Evolutionary conservation across 2,329 filamentous ascomycete genomes (phyloP).

Genomic region (Furcasterigmium furcatum): DNA sequence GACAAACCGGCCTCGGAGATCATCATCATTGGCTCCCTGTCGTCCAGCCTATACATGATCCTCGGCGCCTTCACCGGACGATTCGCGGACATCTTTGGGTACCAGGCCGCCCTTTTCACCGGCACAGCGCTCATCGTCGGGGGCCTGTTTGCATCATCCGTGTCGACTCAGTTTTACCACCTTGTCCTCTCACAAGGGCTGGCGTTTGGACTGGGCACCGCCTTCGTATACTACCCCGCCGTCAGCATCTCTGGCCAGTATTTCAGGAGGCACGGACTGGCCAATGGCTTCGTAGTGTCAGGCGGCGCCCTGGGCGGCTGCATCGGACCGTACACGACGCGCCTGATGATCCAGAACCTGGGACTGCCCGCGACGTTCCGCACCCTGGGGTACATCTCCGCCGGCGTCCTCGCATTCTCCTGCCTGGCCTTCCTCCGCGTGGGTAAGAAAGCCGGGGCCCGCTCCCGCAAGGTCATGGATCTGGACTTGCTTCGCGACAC

Average conservation of each 20-base stretch:
- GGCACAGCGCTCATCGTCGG: neutral
- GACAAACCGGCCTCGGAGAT: constrained; percentile 31
- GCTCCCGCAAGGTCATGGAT: neutral
- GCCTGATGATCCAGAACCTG: neutral
- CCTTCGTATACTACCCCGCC: neutral
- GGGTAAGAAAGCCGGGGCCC: neutral
- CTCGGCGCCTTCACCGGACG: neutral
- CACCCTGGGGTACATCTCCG: neutral
- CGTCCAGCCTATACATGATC: neutral
- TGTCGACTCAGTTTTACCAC: neutral
- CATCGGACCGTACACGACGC: neutral
- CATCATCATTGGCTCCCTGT: constrained; percentile 42
- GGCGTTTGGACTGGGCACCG: neutral
- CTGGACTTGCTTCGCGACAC: neutral
- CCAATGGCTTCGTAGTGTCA: neutral
- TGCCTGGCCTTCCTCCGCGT: neutral
- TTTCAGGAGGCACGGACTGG: neutral
- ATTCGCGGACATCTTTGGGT: neutral
- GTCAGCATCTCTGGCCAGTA: neutral
- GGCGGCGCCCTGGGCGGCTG: neutral
- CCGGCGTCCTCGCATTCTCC: neutral
- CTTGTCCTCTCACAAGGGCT: constrained; percentile 1
- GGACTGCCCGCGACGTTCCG: neutral
- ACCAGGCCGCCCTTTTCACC: neutral
- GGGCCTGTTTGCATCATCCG: neutral